Evolutionary conservation across 192 early-diverging fungal species (phyloP).

Genomic region (Lunasporangiospora selenospora): DNA sequence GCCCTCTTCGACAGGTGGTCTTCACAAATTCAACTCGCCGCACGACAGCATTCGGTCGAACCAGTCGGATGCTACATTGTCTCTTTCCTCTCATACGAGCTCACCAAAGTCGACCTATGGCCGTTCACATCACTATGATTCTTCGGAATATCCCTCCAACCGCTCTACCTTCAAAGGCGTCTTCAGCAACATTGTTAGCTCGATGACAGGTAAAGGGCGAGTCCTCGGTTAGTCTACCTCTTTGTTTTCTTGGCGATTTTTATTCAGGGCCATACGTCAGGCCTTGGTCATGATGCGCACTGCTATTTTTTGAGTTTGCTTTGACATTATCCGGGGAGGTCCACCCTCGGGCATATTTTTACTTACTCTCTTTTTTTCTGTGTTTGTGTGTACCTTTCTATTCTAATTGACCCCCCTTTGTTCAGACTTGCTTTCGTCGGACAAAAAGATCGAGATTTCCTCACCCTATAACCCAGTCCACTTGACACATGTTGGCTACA

Average conservation of each 20-base stretch:
- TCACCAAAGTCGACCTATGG: constrained; percentile 36
- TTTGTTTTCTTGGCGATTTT: background rate
- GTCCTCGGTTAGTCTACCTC: background rate
- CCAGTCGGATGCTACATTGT: constrained; percentile 27
- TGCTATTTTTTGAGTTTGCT: no score
- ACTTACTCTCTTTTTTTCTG: constrained; percentile 4
- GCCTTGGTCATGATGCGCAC: background rate
- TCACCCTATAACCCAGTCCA: constrained; percentile 96
- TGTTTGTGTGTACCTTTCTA: background rate
- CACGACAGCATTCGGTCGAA: constrained; percentile 35
- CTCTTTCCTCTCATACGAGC: constrained; percentile 15
- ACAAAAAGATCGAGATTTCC: constrained; percentile 89
- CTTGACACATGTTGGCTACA: constrained; percentile 97
- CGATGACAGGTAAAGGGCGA: constrained; percentile 48
- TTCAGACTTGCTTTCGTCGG: constrained; percentile 61
- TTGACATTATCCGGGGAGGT: no score
- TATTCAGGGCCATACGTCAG: background rate
- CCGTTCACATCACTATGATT: constrained; percentile 31
- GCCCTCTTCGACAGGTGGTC: background rate
- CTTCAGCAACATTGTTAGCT: constrained; percentile 60
- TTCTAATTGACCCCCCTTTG: constrained; percentile 1
- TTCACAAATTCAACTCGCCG: constrained; percentile 1
- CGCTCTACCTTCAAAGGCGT: constrained; percentile 63
- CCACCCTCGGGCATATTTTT: no score
- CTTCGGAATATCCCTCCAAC: constrained; percentile 26